These are phyloP conservation scores for Starmerella ratchasimensis DNA, from an alignment of 805 yeast genomes.

Conservation along the genomic window DNA sequence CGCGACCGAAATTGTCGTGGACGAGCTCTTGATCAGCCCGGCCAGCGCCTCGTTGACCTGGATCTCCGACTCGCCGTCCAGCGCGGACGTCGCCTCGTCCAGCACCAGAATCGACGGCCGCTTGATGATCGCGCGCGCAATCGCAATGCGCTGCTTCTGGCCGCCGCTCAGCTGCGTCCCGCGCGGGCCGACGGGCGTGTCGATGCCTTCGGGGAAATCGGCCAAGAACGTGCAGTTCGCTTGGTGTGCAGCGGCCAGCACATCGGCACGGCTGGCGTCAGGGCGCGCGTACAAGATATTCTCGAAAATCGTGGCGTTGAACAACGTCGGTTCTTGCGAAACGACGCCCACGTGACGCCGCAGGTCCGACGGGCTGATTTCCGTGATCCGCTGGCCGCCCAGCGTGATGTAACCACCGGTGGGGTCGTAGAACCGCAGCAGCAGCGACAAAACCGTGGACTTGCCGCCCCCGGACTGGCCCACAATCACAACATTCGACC, in stretches of 20 bases:
- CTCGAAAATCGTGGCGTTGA: conserved; percentile 73
- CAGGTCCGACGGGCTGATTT: conserved; percentile 56
- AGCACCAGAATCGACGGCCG: conserved; percentile 68
- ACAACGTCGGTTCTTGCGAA: conserved; percentile 81
- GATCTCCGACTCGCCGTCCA: conserved; percentile 79
- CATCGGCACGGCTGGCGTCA: conserved; percentile 44
- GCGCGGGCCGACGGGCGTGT: conserved; percentile 74
- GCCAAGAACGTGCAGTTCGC: conserved; percentile 69
- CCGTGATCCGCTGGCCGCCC: conserved; percentile 49
- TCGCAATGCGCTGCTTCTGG: conserved; percentile 82
- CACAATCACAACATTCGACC: conserved; percentile 83
- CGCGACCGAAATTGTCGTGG: conserved; percentile 73
- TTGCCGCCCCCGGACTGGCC: conserved; percentile 98
- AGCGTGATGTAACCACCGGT: conserved; percentile 46
- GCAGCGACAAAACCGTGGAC: conserved; percentile 68
- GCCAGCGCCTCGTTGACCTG: conserved; percentile 63
- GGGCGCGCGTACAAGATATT: conserved; percentile 66
- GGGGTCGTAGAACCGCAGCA: conserved; percentile 78
- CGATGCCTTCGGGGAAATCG: conserved; percentile 67
- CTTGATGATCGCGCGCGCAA: conserved; percentile 73
- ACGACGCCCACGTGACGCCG: conserved; percentile 76
- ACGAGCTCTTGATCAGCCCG: conserved; percentile 39
- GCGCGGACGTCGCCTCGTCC: conserved; percentile 91
- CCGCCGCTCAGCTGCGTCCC: conserved; percentile 90
- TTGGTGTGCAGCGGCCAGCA: conserved; percentile 45